Base-by-base conservation (phyloP, 1,284 basidiomycete genomes). In the Rhizoctonia solani region DNA sequence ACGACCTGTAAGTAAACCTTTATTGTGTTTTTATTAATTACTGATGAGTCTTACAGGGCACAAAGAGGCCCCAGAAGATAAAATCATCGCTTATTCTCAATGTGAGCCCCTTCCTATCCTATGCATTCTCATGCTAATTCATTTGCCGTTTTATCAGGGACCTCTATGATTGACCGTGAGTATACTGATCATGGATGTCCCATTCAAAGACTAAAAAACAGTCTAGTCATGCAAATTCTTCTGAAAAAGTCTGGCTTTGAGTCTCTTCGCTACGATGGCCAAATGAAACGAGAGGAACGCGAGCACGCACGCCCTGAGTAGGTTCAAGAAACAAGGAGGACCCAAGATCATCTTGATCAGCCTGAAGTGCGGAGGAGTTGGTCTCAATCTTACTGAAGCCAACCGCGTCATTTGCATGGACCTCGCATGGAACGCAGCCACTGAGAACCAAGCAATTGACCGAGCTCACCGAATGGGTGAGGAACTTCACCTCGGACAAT, bases 31-130 rank as follows among this genome's bases (percentile, higher is more conserved):
- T 21, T 1, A 25, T 6, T 16, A 29, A 19, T n/a, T 29, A 6
- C 19, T 21, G 27, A 49, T 32, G 3, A 25, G 23, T 42, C 6
- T 19, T 5, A n/a, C 19, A 63, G 59, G 59, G 83, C 54, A 61
- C 21, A 47, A 63, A n/a, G 84, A 86, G n/a, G 71, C 72, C 4
- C 79, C 78, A 2, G 86, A 85, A 0, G 87, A 89, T 74, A 88
- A 88, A 79, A 84, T 83, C 1, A 88, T 88, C 44, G 80, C 82
- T 41, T 89, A 86, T 75, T 88, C 86, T 6, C 87, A 89, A 74
- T 89, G 87, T 87, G 68, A 61, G 83, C 74, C 2, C 19, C n/a
- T 54, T 34, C 21, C 65, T 5, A 32, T 19, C 16, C 56, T 9
- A 27, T 27, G 11, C 49, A 19, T 11, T 9, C 27, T 30, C 14